Evolutionary conservation across 129 eudicot species (phyloP).

Genomic region (Deinandra increscens): DNA sequence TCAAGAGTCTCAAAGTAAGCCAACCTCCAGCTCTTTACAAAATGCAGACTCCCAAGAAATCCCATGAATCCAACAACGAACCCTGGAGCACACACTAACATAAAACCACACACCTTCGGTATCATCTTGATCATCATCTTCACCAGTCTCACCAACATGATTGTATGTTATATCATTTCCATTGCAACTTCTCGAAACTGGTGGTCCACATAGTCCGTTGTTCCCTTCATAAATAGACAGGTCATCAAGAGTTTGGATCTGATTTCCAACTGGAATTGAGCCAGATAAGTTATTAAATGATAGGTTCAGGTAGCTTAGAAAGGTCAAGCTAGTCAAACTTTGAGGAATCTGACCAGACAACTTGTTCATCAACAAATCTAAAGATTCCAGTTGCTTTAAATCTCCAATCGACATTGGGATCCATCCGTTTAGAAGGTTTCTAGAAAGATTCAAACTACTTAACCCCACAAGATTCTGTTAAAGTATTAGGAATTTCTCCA

Average conservation of each 20-base stretch:
- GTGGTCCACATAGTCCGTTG: not conserved
- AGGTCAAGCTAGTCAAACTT: conserved; percentile 4
- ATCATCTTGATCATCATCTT: too few species aligned
- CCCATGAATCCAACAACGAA: not conserved
- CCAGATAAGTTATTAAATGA: conserved; percentile 10
- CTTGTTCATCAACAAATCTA: conserved; percentile 4
- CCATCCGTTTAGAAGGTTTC: not conserved
- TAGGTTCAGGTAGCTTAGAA: not conserved
- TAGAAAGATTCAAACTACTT: not conserved
- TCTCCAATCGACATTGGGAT: not conserved
- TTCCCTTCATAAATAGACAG: not conserved
- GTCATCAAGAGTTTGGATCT: not conserved
- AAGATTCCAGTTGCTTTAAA: not conserved
- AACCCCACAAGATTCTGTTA: not conserved
- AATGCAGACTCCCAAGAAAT: conserved; percentile 5
- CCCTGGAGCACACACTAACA: not conserved
- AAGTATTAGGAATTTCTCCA: not conserved
- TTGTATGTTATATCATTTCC: not conserved
- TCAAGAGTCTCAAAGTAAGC: not conserved
- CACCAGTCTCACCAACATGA: not conserved
- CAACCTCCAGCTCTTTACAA: conserved; percentile 1
- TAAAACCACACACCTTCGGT: not conserved
- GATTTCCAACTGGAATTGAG: not conserved
- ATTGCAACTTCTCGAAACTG: not conserved
- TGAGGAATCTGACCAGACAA: not conserved